phyloP scores from a whole-genome alignment of 805 yeast species.

The Yarrowia yakushimensis region DNA sequence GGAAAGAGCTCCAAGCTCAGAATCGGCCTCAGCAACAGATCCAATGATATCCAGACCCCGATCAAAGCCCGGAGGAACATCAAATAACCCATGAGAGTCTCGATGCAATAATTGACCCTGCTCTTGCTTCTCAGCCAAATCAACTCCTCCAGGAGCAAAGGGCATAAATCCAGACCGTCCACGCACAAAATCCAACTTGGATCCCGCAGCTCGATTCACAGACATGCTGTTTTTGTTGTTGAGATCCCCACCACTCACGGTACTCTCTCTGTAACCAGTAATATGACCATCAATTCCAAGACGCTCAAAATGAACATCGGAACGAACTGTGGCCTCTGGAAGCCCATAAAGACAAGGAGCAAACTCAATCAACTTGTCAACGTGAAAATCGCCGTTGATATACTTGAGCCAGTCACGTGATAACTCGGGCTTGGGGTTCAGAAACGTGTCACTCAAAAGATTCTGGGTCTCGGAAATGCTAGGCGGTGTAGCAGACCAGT shows the following conservation, averaged over 20 bases:
- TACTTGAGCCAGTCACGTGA: conserved; percentile 5
- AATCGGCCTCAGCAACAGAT: not conserved
- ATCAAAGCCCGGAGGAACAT: conserved; percentile 74
- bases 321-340: not conserved
- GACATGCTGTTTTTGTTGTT: conserved; percentile 69
- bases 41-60: conserved; percentile 56
- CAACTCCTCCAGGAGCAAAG: conserved; percentile 86
- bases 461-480: not conserved
- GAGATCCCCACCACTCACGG: conserved; percentile 30
- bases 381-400: not conserved
- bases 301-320: conserved; percentile 52
- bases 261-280: conserved; percentile 58
- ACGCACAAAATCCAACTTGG: conserved; percentile 55
- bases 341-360: not conserved
- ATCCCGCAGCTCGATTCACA: conserved; percentile 61
- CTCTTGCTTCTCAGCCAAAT: conserved; percentile 34
- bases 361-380: conserved; percentile 23
- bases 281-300: conserved; percentile 72
- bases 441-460: not conserved
- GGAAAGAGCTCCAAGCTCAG: conserved; percentile 33
- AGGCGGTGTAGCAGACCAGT: not conserved
- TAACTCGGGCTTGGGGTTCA: not conserved
- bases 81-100: conserved; percentile 72
- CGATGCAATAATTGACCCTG: conserved; percentile 48
- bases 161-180: conserved; percentile 80